Evolutionary conservation across 2,329 filamentous ascomycete genomes (phyloP), one percentile per base, ranked within the genome.

Genomic region (Emergomyces orientalis): DNA sequence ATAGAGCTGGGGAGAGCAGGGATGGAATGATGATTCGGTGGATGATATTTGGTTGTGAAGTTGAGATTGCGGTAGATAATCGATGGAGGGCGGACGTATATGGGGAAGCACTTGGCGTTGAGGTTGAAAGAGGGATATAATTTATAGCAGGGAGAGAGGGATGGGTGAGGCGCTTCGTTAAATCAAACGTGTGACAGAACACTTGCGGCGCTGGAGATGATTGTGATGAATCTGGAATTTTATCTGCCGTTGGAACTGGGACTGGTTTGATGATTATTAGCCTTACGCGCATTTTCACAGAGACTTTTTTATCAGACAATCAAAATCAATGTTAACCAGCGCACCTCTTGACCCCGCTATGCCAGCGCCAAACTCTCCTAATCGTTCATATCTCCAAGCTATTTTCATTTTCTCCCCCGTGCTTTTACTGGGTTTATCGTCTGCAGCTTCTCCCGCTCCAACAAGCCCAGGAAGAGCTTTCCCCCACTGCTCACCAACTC

Each of bases 371-470:
- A 86, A 87, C 67, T 88, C 88, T 19, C 89, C 88, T 61, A 97
- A 76, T 41, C 86, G 84, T 75, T 97, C 92, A 77, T 99, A 99
- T 74, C 94, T 84, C 94, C 94, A 99, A 3, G 94, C 94, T 79
- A 99, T 99, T 79, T 96, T 97, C 94, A 99, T 97, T 75, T 88
- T 92, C 66, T 93, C 89, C 17, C 82, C 81, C 67, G 73, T 77
- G 74, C 73, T 70, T 69, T 70, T 71, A 51, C 71, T 73, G 11
- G 71, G 70, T 62, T 75, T 77, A 52, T 78, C 75, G 41, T 80
- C 78, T 39, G 80, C 72, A 54, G 72, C 69, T 68, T 81, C 77
- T 41, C 79, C 74, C 59, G 80, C 76, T 66, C 80, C 76, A 56
- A 82, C 81, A 41, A 95, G 74, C 0, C 89, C 93, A 2, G 94